phyloP scores from a whole-genome alignment of 1,284 basidiomycete species.

The Pyrrhoderma lamaoense region DNA sequence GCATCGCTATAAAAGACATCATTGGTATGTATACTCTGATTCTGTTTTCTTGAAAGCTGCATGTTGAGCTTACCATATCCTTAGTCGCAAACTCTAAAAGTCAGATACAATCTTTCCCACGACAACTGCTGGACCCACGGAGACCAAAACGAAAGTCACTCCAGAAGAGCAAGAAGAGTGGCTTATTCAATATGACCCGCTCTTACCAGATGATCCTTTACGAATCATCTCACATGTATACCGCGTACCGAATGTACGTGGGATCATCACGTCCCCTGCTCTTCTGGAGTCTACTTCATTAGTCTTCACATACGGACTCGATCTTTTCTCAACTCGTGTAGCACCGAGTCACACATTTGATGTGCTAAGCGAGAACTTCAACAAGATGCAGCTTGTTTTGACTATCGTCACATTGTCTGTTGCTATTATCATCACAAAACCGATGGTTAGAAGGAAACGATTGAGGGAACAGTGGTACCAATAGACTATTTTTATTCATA shows the following conservation, averaged over 20 bases:
- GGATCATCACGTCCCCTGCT: conserved; percentile 71
- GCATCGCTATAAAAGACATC: conserved; percentile 82
- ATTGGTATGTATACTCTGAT: conserved; percentile 51
- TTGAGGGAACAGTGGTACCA: conserved; percentile 63
- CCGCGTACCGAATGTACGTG: conserved; percentile 60
- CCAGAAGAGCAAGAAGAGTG: conserved; percentile 71
- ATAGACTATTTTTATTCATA: not conserved
- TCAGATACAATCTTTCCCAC: conserved; percentile 72
- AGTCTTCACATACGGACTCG: conserved; percentile 82
- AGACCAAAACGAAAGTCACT: conserved; percentile 76
- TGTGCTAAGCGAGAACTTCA: conserved; percentile 86
- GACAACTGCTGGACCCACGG: conserved; percentile 76
- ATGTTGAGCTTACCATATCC: not conserved
- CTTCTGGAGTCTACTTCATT: conserved; percentile 88
- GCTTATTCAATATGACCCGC: conserved; percentile 78
- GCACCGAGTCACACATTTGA: conserved; percentile 91
- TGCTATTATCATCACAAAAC: conserved; percentile 72
- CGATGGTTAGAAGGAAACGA: conserved; percentile 61
- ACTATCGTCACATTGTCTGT: conserved; percentile 69
- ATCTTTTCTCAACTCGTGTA: conserved; percentile 79
- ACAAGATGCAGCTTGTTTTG: conserved; percentile 85
- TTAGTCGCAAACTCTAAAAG: conserved; percentile 71
- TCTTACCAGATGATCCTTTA: conserved; percentile 68
- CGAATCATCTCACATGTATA: conserved; percentile 76
- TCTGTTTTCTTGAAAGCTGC: not conserved